These are phyloP conservation scores for Xylariomycetidae sp. DNA, from an alignment of 2,329 filamentous ascomycete species.

Conservation along the genomic window DNA sequence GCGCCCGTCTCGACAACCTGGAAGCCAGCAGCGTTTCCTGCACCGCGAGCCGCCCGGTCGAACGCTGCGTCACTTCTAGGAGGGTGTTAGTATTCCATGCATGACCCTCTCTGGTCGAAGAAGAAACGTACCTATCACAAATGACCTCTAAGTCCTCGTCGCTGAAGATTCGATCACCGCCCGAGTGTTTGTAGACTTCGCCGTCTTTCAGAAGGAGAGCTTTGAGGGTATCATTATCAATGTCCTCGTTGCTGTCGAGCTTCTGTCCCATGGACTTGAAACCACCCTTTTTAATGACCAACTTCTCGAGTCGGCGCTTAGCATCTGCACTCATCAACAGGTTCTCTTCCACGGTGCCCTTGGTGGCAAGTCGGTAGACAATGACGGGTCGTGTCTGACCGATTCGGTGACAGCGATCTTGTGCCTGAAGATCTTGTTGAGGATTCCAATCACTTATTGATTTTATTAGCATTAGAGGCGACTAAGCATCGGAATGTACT, in stretches of 20 bases:
- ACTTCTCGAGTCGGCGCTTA: conserved; percentile 86
- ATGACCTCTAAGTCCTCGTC: conserved; percentile 73
- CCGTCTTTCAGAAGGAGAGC: conserved; percentile 69
- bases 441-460: conserved; percentile 74
- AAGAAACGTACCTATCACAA: conserved; percentile 58
- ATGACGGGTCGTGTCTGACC: conserved; percentile 90
- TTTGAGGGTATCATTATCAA: conserved; percentile 58
- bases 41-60: conserved; percentile 69
- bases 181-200: conserved; percentile 53
- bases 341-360: conserved; percentile 86
- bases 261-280: conserved; percentile 68
- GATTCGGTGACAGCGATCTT: conserved; percentile 92
- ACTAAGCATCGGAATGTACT: neutral
- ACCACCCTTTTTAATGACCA: conserved; percentile 91
- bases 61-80: conserved; percentile 54
- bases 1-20: conserved; percentile 73
- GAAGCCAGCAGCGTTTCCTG: conserved; percentile 68
- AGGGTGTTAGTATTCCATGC: conserved; percentile 6
- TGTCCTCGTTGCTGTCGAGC: conserved; percentile 44
- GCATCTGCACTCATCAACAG: conserved; percentile 83
- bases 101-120: neutral
- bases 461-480: conserved; percentile 6
- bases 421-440: conserved; percentile 92
- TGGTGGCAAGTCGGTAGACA: conserved; percentile 89
- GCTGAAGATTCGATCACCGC: conserved; percentile 63